Percentiles rank a stretch among this genome's conserved stretches.
These are phyloP conservation scores for Ganoderma multipileum DNA, from an alignment of 1,284 basidiomycete species.

Conservation along the genomic window DNA sequence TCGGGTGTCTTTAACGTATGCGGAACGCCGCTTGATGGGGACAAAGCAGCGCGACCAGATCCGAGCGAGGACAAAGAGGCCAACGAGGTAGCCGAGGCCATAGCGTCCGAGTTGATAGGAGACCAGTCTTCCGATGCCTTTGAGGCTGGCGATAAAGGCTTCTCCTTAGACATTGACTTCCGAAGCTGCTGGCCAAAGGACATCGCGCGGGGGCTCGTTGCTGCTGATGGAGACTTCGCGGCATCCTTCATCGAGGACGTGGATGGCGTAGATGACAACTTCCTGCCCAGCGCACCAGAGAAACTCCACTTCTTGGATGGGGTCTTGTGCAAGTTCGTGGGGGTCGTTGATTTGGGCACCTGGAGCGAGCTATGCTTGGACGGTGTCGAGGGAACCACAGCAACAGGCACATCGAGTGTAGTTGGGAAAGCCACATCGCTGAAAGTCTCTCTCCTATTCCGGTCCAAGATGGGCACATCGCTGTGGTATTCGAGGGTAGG, in stretches of 20 bases:
- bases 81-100: slow-evolving; percentile 76
- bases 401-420: slow-evolving; percentile 58
- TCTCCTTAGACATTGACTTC: slow-evolving; percentile 72
- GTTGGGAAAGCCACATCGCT: slow-evolving; percentile 37
- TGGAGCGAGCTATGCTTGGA: slow-evolving; percentile 39
- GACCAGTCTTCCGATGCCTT: slow-evolving; percentile 63
- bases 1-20: slow-evolving; percentile 60
- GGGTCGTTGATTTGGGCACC: slow-evolving; percentile 43
- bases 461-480: slow-evolving; percentile 36
- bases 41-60: slow-evolving; percentile 58
- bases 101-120: slow-evolving; percentile 72
- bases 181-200: slow-evolving; percentile 67
- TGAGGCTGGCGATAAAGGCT: slow-evolving; percentile 51
- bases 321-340: slow-evolving; percentile 57
- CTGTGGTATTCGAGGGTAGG: slow-evolving; percentile 46
- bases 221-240: slow-evolving; percentile 55
- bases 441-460: slow-evolving; percentile 33
- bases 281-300: slow-evolving; percentile 87
- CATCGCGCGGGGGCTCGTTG: slow-evolving; percentile 68
- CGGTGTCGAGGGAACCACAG: slow-evolving; percentile 38
- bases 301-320: slow-evolving; percentile 98
- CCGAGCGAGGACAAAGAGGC: slow-evolving; percentile 76
- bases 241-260: slow-evolving; percentile 57
- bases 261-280: slow-evolving; percentile 72
- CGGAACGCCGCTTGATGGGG: slow-evolving; percentile 41